Percentiles rank a stretch among this genome's conserved stretches.
Evolutionary conservation across 1,284 basidiomycete species (phyloP).

Genomic region (Exsudoporus floridanus): DNA sequence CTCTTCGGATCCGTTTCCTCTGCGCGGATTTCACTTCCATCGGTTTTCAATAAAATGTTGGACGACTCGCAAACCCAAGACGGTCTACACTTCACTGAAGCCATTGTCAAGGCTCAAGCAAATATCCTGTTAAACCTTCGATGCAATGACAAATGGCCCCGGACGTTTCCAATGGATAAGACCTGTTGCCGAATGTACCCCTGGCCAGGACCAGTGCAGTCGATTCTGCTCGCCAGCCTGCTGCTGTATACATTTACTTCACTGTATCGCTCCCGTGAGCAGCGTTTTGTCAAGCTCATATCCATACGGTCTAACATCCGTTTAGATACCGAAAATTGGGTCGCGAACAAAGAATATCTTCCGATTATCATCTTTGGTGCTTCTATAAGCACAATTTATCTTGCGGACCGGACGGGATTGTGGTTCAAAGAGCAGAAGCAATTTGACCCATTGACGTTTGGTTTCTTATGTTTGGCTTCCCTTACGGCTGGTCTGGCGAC

Average conservation of each 20-base stretch:
- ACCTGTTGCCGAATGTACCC: slow-evolving; percentile 84
- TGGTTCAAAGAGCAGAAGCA: slow-evolving; percentile 89
- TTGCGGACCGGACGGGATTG: slow-evolving; percentile 78
- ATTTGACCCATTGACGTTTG: slow-evolving; percentile 70
- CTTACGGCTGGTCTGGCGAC: slow-evolving; percentile 64
- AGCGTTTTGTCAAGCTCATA: neutral
- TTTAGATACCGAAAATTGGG: slow-evolving; percentile 30
- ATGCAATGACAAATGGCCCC: slow-evolving; percentile 76
- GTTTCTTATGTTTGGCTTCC: slow-evolving; percentile 52
- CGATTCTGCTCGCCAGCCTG: slow-evolving; percentile 49
- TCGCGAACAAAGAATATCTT: slow-evolving; percentile 33
- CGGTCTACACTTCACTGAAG: slow-evolving; percentile 77
- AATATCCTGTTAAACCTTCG: slow-evolving; percentile 77
- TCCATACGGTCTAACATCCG: slow-evolving; percentile 10
- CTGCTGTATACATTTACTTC: slow-evolving; percentile 15
- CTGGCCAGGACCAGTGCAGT: slow-evolving; percentile 60
- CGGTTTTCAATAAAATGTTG: slow-evolving; percentile 78
- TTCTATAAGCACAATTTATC: slow-evolving; percentile 64
- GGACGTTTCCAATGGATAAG: slow-evolving; percentile 71
- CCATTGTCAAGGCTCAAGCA: slow-evolving; percentile 68
- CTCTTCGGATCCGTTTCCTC: slow-evolving; percentile 23
- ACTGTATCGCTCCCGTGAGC: slow-evolving; percentile 26
- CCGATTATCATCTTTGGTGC: slow-evolving; percentile 63
- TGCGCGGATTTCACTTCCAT: slow-evolving; percentile 59
- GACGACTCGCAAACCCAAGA: slow-evolving; percentile 74